phyloP scores from a whole-genome alignment of 2,329 filamentous ascomycete genomes.

The Mycocentrospora acerina region DNA sequence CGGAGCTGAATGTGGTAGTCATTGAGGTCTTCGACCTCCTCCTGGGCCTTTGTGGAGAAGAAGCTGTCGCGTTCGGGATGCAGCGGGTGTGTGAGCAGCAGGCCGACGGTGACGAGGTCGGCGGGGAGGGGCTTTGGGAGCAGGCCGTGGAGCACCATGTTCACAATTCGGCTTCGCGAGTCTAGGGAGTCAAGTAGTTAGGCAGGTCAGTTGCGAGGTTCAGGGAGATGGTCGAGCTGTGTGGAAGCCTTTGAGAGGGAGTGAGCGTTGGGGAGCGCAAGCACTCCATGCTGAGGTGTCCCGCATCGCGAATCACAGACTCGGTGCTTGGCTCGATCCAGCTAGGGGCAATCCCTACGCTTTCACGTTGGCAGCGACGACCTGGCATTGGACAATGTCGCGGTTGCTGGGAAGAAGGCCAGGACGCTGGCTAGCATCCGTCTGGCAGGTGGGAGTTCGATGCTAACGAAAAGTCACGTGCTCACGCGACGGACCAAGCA shows the following conservation, averaged over 20 bases:
- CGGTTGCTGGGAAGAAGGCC: no score
- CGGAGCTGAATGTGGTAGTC: conserved; percentile 44
- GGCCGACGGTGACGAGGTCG: conserved; percentile 37
- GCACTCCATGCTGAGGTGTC: background rate
- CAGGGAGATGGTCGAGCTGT: conserved; percentile 1
- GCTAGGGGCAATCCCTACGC: no score
- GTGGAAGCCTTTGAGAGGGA: conserved; percentile 2
- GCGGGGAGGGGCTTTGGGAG: conserved; percentile 40
- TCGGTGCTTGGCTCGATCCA: no score
- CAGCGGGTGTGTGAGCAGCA: conserved; percentile 40
- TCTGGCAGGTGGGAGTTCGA: no score
- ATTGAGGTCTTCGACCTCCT: conserved; percentile 40
- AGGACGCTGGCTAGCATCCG: no score
- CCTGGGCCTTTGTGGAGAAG: conserved; percentile 36
- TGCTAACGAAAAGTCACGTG: no score
- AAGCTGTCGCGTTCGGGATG: conserved; percentile 41
- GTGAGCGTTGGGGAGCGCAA: conserved; percentile 2
- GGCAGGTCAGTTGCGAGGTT: background rate
- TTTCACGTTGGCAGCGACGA: no score
- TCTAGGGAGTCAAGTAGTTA: background rate
- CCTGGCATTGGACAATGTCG: no score
- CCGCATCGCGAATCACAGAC: no score
- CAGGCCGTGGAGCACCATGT: conserved; percentile 39
- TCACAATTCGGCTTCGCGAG: conserved; percentile 1
- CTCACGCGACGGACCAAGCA: no score